A percentile compares a stretch with the other conserved stretches of the same genome.
Evolutionary conservation across 2,329 filamentous ascomycete genomes (phyloP).

Genomic region (Hypoxylon sp.): DNA sequence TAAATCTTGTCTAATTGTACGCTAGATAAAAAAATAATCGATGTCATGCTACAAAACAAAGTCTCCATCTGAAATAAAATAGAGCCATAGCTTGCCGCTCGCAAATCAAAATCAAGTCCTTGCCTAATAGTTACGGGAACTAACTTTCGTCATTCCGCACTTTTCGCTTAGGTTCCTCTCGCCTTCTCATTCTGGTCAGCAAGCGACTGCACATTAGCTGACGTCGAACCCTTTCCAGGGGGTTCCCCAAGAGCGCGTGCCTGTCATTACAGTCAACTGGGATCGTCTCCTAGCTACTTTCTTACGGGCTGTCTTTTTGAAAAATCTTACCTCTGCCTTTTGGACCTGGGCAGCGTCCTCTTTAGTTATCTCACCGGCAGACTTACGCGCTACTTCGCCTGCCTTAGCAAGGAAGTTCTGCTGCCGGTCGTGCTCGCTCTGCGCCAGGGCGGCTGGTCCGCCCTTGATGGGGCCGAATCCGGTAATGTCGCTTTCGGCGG

Average conservation of each 20-base stretch:
- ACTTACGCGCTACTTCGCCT: constrained; percentile 52
- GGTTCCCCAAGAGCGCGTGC: constrained; percentile 42
- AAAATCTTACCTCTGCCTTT: constrained; percentile 49
- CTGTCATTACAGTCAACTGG: constrained; percentile 33
- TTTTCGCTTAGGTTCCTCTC: neutral
- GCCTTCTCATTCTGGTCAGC: constrained; percentile 49
- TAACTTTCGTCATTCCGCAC: neutral
- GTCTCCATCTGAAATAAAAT: no score
- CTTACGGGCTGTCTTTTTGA: neutral
- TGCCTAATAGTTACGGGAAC: no score
- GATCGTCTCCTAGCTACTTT: neutral
- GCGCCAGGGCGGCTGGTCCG: constrained; percentile 54
- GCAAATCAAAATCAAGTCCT: no score
- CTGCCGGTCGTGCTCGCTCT: constrained; percentile 55
- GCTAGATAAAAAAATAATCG: no score
- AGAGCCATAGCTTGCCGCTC: no score
- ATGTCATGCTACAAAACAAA: no score
- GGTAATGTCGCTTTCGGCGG: constrained; percentile 51
- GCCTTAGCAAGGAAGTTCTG: constrained; percentile 54
- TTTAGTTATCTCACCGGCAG: constrained; percentile 50
- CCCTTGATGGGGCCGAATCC: constrained; percentile 53
- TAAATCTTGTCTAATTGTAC: no score
- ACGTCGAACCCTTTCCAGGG: constrained; percentile 49
- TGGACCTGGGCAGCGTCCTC: constrained; percentile 53
- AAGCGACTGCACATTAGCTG: constrained; percentile 51